phyloP scores from a whole-genome alignment of 306 rosid genomes.

The Canavalia gladiata region DNA sequence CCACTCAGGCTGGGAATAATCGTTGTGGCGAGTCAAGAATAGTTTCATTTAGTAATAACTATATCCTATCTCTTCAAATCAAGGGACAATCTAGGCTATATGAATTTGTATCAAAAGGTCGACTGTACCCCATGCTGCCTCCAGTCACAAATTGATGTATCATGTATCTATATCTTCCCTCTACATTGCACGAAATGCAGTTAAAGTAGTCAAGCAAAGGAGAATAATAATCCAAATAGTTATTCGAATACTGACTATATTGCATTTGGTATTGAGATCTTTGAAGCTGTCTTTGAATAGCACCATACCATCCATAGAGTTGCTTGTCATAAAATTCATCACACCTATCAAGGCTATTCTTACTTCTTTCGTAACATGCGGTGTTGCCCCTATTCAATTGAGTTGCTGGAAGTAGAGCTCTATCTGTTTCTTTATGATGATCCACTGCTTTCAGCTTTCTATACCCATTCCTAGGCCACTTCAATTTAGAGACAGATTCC shows the following conservation, averaged over 20 bases:
- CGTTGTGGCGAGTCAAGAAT: too few relatives aligned
- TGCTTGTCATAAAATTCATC: constrained; percentile 79
- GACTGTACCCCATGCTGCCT: constrained; percentile 31
- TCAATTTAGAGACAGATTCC: constrained; percentile 71
- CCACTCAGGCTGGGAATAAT: too few relatives aligned
- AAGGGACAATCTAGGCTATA: constrained; percentile 26
- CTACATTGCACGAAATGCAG: constrained; percentile 62
- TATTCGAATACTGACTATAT: constrained; percentile 70
- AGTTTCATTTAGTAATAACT: too few relatives aligned
- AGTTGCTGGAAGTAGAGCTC: constrained; percentile 56
- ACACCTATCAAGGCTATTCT: constrained; percentile 72
- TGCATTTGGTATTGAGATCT: constrained; percentile 90
- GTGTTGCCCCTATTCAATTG: constrained; percentile 66
- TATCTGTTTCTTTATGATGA: constrained; percentile 59
- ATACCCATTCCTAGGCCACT: constrained; percentile 81
- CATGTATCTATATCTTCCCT: constrained; percentile 47
- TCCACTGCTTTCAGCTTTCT: constrained; percentile 74
- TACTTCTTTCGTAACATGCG: constrained; percentile 71
- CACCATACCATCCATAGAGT: constrained; percentile 90
- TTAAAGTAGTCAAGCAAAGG: constrained; percentile 80
- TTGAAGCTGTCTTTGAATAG: constrained; percentile 86
- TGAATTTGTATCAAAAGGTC: constrained; percentile 35
- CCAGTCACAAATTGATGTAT: constrained; percentile 37
- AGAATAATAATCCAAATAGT: constrained; percentile 66
- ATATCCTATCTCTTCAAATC: constrained; percentile 14